Base-by-base conservation (phyloP, 768 basidiomycete genomes). In the Pleurotus cornucopiae region DNA sequence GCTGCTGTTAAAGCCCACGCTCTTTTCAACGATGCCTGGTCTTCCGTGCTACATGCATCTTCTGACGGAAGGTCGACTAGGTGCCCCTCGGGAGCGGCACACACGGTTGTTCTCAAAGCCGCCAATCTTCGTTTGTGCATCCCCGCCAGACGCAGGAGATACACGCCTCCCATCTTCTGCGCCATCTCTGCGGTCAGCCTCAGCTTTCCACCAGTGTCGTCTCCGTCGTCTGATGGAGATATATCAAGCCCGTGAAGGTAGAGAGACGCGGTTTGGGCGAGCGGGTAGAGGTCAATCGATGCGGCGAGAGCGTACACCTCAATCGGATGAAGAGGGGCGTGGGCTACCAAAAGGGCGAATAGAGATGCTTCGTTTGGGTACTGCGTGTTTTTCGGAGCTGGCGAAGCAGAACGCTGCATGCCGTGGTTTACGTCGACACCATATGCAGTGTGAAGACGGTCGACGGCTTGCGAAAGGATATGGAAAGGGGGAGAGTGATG, bases 231-330 rank as follows among this genome's bases (percentile, higher is more conserved):
- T 7, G 38, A 4, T 1, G 49, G 49, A 21, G n/a, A 52, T 38
- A 52, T 5, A 23, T 52, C 49, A 1, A 52, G 37, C 3, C 49
- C 49, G 16, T 52, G 49, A 9, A 52, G 49, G 14, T 39, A 40
- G 5, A 16, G 21, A 4, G 49, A 52, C 6, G 49, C 49, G 34
- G 40, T 21, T 11, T 26, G 30, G 1, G 49, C 34, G 1, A 52
- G 38, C 3, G 49, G 49, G 13, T 6, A 23, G 25, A 16, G 21
- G 20, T 52, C 49, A 4, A 52, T 38, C 6, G 34, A 21, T 3
- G 49, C 34, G 4, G 49, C 49, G 4, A 52, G 6, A 21, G 49
- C 49, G 16, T 52, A 52, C 4, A 52, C 49, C 16, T 52, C 49
- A 11, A 52, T 20, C 1, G 49, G 49, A 23, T 52, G 18, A 38